phyloP scores from a whole-genome alignment of 2,329 filamentous ascomycete genomes.

The Talaromyces sp. region DNA sequence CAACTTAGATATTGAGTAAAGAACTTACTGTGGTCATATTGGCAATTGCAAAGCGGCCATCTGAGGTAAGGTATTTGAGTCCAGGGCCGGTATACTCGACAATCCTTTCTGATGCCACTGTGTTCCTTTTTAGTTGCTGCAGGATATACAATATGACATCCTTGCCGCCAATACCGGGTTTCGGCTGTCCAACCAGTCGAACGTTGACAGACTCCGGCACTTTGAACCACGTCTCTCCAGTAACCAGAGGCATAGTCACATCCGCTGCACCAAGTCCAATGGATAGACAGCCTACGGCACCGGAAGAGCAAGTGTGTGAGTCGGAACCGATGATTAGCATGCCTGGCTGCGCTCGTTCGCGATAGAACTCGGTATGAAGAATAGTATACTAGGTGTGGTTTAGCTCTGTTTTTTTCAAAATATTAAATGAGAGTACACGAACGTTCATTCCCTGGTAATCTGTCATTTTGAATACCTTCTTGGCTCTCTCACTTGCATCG shows the following conservation, averaged over 20 bases:
- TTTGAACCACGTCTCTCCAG: conserved; percentile 46
- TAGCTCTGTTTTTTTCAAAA: neutral
- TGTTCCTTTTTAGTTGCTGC: conserved; percentile 42
- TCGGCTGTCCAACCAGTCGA: conserved; percentile 33
- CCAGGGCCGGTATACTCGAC: conserved; percentile 46
- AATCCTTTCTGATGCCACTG: conserved; percentile 40
- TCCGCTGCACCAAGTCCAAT: conserved; percentile 47
- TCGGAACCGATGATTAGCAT: conserved; percentile 42
- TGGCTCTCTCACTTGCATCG: conserved; percentile 32
- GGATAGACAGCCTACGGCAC: conserved; percentile 37
- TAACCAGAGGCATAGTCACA: conserved; percentile 42
- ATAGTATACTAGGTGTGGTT: conserved; percentile 30
- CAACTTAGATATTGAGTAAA: neutral
- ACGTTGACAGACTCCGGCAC: conserved; percentile 42
- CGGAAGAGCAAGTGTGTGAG: conserved; percentile 45
- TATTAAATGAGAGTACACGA: neutral
- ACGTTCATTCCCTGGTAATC: conserved; percentile 39
- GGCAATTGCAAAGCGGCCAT: conserved; percentile 45
- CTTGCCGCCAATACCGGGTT: conserved; percentile 40
- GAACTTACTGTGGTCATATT: conserved; percentile 42
- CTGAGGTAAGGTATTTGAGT: conserved; percentile 33
- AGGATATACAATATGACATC: conserved; percentile 45
- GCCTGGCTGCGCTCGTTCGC: conserved; percentile 43
- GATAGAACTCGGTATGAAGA: conserved; percentile 46
- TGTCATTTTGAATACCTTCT: conserved; percentile 41